Base-by-base conservation (phyloP, 2,329 filamentous ascomycete species). In the Cercospora sesami region DNA sequence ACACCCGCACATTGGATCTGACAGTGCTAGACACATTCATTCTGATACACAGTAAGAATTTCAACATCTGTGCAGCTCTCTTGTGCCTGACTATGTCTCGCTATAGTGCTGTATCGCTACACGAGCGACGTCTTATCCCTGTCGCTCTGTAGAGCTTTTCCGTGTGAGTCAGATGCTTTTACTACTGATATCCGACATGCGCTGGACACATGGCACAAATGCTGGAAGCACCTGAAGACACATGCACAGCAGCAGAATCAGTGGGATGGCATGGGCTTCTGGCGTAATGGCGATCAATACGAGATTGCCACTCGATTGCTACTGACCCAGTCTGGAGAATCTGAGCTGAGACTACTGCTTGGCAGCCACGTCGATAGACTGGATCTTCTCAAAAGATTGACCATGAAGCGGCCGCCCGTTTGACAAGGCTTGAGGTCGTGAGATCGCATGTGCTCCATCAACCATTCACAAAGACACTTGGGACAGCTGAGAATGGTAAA, bases 1-100 rank as follows among this genome's bases (percentile, higher is more conserved):
- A 30, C 45, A 23, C 21, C 7, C 18, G 31, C 28, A 28, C n/a
- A 18, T 64, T 59, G 10, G 31, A 55, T 21, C 63, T 71, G 23
- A 69, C 61, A 9, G 63, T 69, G 62, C 45, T 71, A 59, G 69
- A 71, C 45, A 67, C 69, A 0, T 71, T 71, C 62, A 61, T 71
- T 16, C 36, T 71, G 14, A 66, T 71, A 28, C 69, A 68, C 48
- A 62, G 62, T 62, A 60, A 33, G 60, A 62, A 8, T 16, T 7
- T 31, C 5, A n/a, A 36, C 4, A 4, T 1, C 39, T 26, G 12
- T 21, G 23, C 26, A 28, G 23, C 16, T 18, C 45, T 28, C 60
- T 28, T 30, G 14, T 48, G 14, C 2, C 53, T 57, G 26, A 57
- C 23, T 57, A 2, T n/a, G n/a, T 31, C 21, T 28, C 18, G 5